Evolutionary conservation across 768 basidiomycete species (phyloP), one percentile per base, ranked within the genome.

Genomic region (Paxillus rubicundulus): DNA sequence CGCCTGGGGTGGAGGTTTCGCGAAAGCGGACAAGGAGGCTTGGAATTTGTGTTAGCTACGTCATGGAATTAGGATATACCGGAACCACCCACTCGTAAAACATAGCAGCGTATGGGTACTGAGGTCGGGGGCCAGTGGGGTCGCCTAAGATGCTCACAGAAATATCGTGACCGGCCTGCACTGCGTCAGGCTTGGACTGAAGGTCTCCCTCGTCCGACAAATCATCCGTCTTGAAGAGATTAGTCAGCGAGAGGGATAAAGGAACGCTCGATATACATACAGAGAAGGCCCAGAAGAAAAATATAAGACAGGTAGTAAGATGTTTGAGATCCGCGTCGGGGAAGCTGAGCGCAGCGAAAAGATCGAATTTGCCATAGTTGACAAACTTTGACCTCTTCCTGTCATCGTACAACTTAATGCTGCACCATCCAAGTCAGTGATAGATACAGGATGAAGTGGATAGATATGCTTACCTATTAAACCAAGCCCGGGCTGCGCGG

Each of bases 261-360:
- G 45, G 24, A 6, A 9, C 28, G 20, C 13, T 3, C 27, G 33
- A 14, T 46, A 40, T 32, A 58, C 64, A 5, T 49, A 74, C 72
- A 21, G 71, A 62, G 53, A 73, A 73, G 13, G 72, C 72, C 70
- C 71, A 73, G 32, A 73, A 63, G 59, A 71, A 72, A 52, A 73
- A 73, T 20, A 68, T 63, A 27, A 74, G 65, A 52, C 72, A 67
- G 2, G 72, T 73, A 2, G 54, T 65, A 38, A 73, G 66, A 49
- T 73, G 72, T 6, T 56, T 54, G 12, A 58, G 21, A 53, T 73
- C 72, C 8, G 71, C 72, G 36, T 74, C 72, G 9, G 72, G 70
- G 54, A 71, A 73, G 53, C 66, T 68, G 51, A 74, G 69, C 13
- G 70, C 69, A 9, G 72, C 72, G 47, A 72, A 73, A 8, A 71